Conservation (phyloP, 257 asterid genomes). For the Plantago major region DNA sequence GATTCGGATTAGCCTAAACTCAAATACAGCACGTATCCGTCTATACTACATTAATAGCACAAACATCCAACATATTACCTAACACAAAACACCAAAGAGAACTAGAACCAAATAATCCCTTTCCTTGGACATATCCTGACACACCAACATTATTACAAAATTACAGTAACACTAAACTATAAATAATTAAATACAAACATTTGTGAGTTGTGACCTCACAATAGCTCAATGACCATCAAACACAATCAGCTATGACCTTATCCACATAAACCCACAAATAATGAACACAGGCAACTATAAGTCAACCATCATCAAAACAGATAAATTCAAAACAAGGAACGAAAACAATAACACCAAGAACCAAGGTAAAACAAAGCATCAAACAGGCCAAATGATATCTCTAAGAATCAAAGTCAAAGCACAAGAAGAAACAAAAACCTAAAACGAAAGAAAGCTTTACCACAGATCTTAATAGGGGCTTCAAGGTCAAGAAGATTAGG, state of each 20-base stretch:
- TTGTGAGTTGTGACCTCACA: too few relatives aligned
- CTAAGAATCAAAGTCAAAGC: neutral
- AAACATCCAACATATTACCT: too few relatives aligned
- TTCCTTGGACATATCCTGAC: too few relatives aligned
- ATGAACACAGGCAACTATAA: neutral
- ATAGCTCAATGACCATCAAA: too few relatives aligned
- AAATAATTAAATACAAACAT: too few relatives aligned
- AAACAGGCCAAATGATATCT: neutral
- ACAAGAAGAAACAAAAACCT: neutral
- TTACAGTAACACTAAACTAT: too few relatives aligned
- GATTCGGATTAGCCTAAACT: neutral
- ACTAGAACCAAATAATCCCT: too few relatives aligned
- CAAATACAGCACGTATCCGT: too few relatives aligned
- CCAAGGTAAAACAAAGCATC: neutral
- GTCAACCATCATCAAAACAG: constrained; percentile 14
- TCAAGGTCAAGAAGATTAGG: constrained; percentile 95
- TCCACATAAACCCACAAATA: neutral
- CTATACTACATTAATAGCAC: too few relatives aligned
- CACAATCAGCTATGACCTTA: neutral
- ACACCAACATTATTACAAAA: too few relatives aligned
- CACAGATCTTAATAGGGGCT: constrained; percentile 92
- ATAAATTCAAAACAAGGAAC: neutral
- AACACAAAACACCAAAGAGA: too few relatives aligned
- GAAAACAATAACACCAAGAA: too few relatives aligned
- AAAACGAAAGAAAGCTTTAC: constrained; percentile 34